Conservation (phyloP, 208 protist genomes). For the Angomonas deanei region DNA sequence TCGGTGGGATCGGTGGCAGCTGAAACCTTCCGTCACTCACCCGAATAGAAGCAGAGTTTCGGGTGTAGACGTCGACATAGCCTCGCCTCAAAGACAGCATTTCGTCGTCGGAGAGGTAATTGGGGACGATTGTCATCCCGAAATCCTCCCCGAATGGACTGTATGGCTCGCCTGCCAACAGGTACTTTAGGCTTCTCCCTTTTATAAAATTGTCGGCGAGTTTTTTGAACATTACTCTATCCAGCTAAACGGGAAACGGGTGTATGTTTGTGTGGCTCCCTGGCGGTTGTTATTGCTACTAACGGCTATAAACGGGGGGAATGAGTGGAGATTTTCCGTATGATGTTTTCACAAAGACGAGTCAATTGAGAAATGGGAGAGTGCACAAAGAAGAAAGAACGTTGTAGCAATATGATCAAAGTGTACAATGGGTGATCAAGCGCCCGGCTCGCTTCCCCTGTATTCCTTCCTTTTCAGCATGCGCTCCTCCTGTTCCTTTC, state of each 20-base stretch:
- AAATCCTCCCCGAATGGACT: constrained; percentile 83
- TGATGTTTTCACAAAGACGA: too few relatives aligned
- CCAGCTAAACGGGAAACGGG: neutral
- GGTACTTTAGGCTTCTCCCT: constrained; percentile 67
- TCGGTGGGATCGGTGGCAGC: constrained; percentile 65
- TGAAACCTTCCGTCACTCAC: constrained; percentile 85
- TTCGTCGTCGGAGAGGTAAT: constrained; percentile 75
- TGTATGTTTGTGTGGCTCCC: neutral
- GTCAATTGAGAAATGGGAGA: too few relatives aligned
- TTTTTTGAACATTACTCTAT: constrained; percentile 14
- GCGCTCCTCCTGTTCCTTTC: too few relatives aligned
- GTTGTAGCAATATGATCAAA: too few relatives aligned
- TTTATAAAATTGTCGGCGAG: constrained; percentile 47
- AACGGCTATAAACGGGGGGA: too few relatives aligned
- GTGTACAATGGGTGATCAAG: too few relatives aligned
- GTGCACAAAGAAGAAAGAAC: too few relatives aligned
- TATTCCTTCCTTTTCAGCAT: too few relatives aligned
- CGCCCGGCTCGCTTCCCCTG: too few relatives aligned
- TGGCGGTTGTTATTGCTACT: neutral
- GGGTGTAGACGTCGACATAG: constrained; percentile 84
- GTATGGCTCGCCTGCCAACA: constrained; percentile 70
- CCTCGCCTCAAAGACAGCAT: constrained; percentile 52
- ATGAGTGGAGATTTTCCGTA: too few relatives aligned
- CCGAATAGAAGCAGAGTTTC: constrained; percentile 62
- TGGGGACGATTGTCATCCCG: constrained; percentile 74